These are phyloP conservation scores for Geosmithia morbida DNA, from an alignment of 2,329 filamentous ascomycete genomes.

Conservation along the genomic window DNA sequence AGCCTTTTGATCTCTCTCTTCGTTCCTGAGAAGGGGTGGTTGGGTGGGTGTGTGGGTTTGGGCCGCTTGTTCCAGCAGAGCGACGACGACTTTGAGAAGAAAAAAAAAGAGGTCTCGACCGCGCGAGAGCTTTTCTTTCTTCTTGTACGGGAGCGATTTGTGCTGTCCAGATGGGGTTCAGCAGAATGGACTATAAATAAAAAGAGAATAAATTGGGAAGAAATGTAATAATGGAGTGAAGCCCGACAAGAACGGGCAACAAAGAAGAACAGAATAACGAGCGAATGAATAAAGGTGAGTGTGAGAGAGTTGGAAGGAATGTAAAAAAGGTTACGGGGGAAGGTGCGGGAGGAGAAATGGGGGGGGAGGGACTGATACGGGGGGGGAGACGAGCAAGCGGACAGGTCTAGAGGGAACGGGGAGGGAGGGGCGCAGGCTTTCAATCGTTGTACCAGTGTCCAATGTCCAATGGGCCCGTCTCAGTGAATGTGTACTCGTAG, in stretches of 20 bases:
- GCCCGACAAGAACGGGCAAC: neutral
- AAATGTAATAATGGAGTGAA: neutral
- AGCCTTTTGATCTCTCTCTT: neutral
- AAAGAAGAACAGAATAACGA: conserved; percentile 1
- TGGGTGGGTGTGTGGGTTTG: neutral
- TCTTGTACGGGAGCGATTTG: neutral
- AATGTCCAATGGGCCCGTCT: too few relatives aligned
- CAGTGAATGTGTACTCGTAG: too few relatives aligned
- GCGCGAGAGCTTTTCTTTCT: neutral
- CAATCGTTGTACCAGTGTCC: too few relatives aligned
- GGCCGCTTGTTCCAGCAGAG: conserved; percentile 1
- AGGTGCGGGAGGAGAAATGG: neutral
- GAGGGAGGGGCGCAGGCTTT: neutral
- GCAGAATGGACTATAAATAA: neutral
- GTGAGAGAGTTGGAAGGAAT: neutral
- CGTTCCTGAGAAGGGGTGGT: too few relatives aligned
- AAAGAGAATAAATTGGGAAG: neutral
- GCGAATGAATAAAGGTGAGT: neutral
- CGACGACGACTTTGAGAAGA: neutral
- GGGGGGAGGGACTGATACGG: neutral
- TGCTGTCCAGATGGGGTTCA: neutral
- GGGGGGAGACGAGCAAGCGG: neutral
- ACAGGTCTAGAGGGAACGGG: neutral
- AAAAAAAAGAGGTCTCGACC: neutral
- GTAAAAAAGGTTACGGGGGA: neutral